Evolutionary conservation across 495 filamentous ascomycete genomes (phyloP).

Genomic region (Neurospora sp.): DNA sequence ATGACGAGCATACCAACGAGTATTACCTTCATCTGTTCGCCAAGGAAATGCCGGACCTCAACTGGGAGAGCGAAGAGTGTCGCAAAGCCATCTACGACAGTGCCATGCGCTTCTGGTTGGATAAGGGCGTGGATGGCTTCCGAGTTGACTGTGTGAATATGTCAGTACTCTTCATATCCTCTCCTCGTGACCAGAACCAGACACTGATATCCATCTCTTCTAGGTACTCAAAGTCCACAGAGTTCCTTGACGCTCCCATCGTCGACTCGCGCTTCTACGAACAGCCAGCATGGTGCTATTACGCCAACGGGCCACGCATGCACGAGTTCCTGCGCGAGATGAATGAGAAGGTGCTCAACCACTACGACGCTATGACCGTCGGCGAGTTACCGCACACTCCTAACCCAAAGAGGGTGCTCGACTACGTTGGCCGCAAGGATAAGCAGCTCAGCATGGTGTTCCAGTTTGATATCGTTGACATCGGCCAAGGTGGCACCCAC

Average conservation of each 20-base stretch:
- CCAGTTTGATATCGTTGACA: conserved; percentile 56
- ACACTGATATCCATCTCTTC: neutral
- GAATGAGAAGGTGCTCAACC: conserved; percentile 47
- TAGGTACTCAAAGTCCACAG: conserved; percentile 49
- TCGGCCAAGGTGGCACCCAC: conserved; percentile 44
- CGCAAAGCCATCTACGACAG: conserved; percentile 55
- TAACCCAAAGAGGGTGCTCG: conserved; percentile 46
- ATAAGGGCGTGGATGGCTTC: conserved; percentile 59
- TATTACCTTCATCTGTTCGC: conserved; percentile 65
- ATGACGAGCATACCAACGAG: conserved; percentile 51
- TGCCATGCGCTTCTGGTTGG: conserved; percentile 60
- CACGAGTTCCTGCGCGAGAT: conserved; percentile 58
- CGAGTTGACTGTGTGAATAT: conserved; percentile 60
- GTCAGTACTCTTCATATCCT: conserved; percentile 1
- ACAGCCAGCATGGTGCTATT: conserved; percentile 42
- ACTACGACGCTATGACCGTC: conserved; percentile 60
- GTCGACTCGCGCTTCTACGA: conserved; percentile 27
- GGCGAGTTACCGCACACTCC: conserved; percentile 61
- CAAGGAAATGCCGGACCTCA: conserved; percentile 58
- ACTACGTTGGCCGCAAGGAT: conserved; percentile 45
- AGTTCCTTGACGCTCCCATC: conserved; percentile 52
- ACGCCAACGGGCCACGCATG: conserved; percentile 54
- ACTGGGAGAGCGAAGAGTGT: conserved; percentile 58
- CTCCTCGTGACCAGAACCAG: neutral
- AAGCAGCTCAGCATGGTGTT: conserved; percentile 68